A percentile compares a stretch with the other conserved stretches of the same genome.
These are phyloP conservation scores for Pouteria campechiana DNA, from an alignment of 179 eudicot genomes.

Conservation along the genomic window DNA sequence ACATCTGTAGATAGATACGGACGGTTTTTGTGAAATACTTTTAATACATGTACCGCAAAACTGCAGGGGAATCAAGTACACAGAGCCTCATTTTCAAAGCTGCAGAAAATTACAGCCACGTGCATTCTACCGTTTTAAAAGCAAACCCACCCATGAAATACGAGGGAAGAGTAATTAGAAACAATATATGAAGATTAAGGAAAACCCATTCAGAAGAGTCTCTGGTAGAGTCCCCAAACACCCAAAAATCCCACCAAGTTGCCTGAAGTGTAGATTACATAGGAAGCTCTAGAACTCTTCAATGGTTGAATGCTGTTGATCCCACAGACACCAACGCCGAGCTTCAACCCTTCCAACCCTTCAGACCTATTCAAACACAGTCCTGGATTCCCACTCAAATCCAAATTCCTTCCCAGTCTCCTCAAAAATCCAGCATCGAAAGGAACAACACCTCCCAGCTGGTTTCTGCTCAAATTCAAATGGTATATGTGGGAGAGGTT, in stretches of 20 bases:
- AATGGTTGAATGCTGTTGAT: constrained; percentile 20
- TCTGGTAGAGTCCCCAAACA: constrained; percentile 8
- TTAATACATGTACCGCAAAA: too few relatives aligned
- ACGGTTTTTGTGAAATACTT: too few relatives aligned
- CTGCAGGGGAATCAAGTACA: too few relatives aligned
- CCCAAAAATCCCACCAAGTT: constrained; percentile 11
- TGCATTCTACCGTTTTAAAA: too few relatives aligned
- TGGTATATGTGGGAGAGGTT: constrained; percentile 46
- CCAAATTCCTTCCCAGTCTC: constrained; percentile 56
- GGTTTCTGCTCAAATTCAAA: constrained; percentile 62
- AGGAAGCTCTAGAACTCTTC: constrained; percentile 23
- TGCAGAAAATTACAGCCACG: too few relatives aligned
- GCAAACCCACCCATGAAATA: too few relatives aligned
- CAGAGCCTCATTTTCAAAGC: too few relatives aligned
- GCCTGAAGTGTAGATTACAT: constrained; percentile 8
- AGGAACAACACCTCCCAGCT: constrained; percentile 47
- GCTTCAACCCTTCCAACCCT: constrained; percentile 11
- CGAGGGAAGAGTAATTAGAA: too few relatives aligned
- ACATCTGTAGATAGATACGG: too few relatives aligned
- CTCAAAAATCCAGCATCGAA: constrained; percentile 46
- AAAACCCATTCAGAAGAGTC: too few relatives aligned
- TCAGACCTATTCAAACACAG: constrained; percentile 52
- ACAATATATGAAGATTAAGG: too few relatives aligned
- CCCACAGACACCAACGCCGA: constrained; percentile 37
- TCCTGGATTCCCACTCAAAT: constrained; percentile 52